Evolutionary conservation across 2,329 filamentous ascomycete genomes (phyloP), one percentile per base, ranked within the genome.

Genomic region (Davidsoniella eucalypti): DNA sequence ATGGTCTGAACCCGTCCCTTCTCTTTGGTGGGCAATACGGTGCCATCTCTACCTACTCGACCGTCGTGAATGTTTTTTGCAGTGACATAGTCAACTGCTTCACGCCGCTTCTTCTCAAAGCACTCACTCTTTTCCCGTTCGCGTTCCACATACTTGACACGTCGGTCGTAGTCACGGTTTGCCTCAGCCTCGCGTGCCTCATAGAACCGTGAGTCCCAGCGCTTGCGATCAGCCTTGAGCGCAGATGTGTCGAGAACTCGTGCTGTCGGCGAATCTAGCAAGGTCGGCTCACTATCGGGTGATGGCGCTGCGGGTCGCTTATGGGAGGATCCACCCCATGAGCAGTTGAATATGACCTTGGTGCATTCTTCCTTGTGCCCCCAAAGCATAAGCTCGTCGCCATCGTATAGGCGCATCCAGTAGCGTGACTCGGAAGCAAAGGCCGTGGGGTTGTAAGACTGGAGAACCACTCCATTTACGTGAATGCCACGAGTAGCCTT

Each of bases 341-440:
- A 66, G 61, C 75, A 78, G 39, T 66, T 66, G 57, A 79, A 78
- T 8, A 61, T 58, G 8, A 78, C 61, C 51, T 66, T 70, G 3
- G 66, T 71, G 51, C 59, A 64, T 36, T 60, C 61, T 43, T 58
- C 58, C 41, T 68, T 64, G 4, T 65, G 61, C 41, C 76, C 69
- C 71, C 80, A 93, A 5, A 94, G 75, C 2, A 78, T 76, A 44
- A 95, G 74, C 21, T 78, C 69, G 60, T 95, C 90, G 1, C 84
- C 86, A 33, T 83, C 77, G 60, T 87, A 76, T 12, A 95, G 63
- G 50, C 78, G 76, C 23, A 83, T 78, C 78, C 78, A 82, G 59
- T 72, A 64, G 26, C 61, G 64, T 44, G 75, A 85, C 1, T 77
- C 66, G 0, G 71, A 69, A 23, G 68, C 65, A 2, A 72, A 70